Percentiles rank a stretch among this genome's conserved stretches.
phyloP scores from a whole-genome alignment of 1,139 yeast species.

The Lodderomyces oxycetoniae region DNA sequence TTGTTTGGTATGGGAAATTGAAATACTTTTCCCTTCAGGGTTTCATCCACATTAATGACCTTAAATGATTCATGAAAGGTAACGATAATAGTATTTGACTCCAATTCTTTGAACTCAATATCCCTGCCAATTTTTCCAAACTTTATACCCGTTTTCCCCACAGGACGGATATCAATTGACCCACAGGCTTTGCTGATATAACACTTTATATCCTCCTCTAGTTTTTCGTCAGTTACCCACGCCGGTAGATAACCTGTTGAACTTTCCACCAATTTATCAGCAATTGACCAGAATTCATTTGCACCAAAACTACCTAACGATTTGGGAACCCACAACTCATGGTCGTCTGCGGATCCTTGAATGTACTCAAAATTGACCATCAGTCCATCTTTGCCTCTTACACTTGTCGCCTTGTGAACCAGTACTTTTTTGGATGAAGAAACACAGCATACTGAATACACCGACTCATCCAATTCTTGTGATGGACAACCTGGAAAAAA shows the following conservation, averaged over 20 bases:
- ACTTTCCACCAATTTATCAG: slow-evolving; percentile 22
- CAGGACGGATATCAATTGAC: neutral
- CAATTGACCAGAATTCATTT: slow-evolving; percentile 48
- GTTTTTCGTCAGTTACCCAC: slow-evolving; percentile 28
- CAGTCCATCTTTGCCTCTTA: slow-evolving; percentile 4
- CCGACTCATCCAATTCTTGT: slow-evolving; percentile 2
- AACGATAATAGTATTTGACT: slow-evolving; percentile 15
- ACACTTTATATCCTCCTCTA: slow-evolving; percentile 14
- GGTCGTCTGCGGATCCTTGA: slow-evolving; percentile 94
- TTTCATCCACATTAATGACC: slow-evolving; percentile 12
- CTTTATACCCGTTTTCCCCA: slow-evolving; percentile 23
- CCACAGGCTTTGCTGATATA: slow-evolving; percentile 10
- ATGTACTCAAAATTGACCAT: slow-evolving; percentile 46
- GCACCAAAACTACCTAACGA: slow-evolving; percentile 44
- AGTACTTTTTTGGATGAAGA: slow-evolving; percentile 57
- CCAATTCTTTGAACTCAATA: slow-evolving; percentile 12
- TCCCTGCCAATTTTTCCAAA: slow-evolving; percentile 26
- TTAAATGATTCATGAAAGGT: slow-evolving; percentile 22
- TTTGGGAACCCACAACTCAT: slow-evolving; percentile 72
- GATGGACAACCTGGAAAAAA: slow-evolving; percentile 48
- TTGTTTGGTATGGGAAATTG: slow-evolving; percentile 37
- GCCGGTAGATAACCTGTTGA: slow-evolving; percentile 30
- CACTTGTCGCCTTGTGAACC: slow-evolving; percentile 8
- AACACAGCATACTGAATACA: slow-evolving; percentile 39
- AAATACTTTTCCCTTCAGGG: slow-evolving; percentile 7